Percentiles rank a stretch among this genome's conserved stretches.
These are phyloP conservation scores for Taphrina sp. DNA, from an alignment of 1,139 yeast species.

Conservation along the genomic window DNA sequence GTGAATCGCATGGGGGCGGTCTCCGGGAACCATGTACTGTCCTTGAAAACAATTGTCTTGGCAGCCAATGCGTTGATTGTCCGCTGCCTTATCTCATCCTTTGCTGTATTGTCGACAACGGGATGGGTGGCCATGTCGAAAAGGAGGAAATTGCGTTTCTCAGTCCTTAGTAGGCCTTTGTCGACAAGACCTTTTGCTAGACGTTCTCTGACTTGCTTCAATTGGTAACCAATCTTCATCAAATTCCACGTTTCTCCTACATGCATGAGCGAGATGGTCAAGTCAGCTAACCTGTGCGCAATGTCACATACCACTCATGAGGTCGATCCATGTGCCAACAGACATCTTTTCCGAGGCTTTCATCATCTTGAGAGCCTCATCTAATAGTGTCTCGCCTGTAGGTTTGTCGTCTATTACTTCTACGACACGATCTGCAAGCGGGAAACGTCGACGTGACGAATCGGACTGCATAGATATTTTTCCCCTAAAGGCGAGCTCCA, in stretches of 20 bases:
- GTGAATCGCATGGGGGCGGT: slow-evolving; percentile 67
- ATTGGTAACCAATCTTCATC: slow-evolving; percentile 88
- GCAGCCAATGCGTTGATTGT: slow-evolving; percentile 67
- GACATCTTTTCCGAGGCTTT: slow-evolving; percentile 78
- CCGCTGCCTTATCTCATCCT: slow-evolving; percentile 71
- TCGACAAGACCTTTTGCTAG: slow-evolving; percentile 95
- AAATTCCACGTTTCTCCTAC: slow-evolving; percentile 87
- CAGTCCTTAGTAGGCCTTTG: slow-evolving; percentile 95
- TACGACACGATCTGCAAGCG: slow-evolving; percentile 77
- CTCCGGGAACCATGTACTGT: slow-evolving; percentile 61
- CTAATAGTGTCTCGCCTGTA: slow-evolving; percentile 93
- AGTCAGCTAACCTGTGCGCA: background rate
- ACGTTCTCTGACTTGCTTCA: slow-evolving; percentile 95
- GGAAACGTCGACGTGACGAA: slow-evolving; percentile 87
- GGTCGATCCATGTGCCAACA: slow-evolving; percentile 90
- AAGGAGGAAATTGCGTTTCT: slow-evolving; percentile 85
- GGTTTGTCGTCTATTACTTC: slow-evolving; percentile 82
- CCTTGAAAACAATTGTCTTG: slow-evolving; percentile 57
- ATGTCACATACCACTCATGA: slow-evolving; percentile 60
- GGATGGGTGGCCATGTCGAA: slow-evolving; percentile 99
- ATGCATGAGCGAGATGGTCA: background rate
- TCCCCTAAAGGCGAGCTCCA: slow-evolving; percentile 89
- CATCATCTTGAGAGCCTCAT: slow-evolving; percentile 89
- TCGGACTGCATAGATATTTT: slow-evolving; percentile 87
- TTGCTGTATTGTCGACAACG: slow-evolving; percentile 79